Conservation (phyloP, 345 rosid genomes). For the Adansonia digitata region DNA sequence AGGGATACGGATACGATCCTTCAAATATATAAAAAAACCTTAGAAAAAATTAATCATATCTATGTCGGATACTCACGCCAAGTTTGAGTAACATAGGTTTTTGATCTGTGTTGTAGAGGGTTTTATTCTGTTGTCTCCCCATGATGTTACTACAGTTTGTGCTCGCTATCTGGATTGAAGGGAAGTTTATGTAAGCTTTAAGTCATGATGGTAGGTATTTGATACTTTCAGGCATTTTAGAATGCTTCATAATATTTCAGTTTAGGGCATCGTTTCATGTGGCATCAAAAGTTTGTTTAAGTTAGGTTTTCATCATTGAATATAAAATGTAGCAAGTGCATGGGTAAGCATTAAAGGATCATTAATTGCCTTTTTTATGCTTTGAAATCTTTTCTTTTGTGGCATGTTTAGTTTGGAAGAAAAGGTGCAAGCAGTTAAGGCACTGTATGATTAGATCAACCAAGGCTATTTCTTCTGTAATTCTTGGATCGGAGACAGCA, state of each 20-base stretch:
- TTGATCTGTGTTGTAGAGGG: not conserved
- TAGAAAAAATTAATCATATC: too few species aligned
- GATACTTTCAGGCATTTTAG: not conserved
- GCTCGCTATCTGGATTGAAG: not conserved
- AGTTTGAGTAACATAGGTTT: too few species aligned
- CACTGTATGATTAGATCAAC: too few species aligned
- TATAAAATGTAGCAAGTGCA: not conserved
- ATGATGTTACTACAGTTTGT: not conserved
- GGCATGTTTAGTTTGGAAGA: not conserved
- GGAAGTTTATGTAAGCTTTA: conserved; percentile 1
- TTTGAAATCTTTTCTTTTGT: not conserved
- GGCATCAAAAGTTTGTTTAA: not conserved
- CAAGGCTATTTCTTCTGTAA: not conserved
- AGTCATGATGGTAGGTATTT: not conserved
- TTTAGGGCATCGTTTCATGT: not conserved
- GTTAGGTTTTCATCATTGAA: not conserved
- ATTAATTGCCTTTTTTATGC: not conserved
- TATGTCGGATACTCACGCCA: too few species aligned
- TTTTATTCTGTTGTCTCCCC: not conserved
- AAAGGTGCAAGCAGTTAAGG: not conserved
- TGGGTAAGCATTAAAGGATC: not conserved
- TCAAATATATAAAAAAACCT: too few species aligned
- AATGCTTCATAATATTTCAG: not conserved
- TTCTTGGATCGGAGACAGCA: not conserved
- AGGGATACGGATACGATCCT: too few species aligned